Evolutionary conservation across 495 filamentous ascomycete genomes (phyloP).

Genomic region (Cercophora sp.): DNA sequence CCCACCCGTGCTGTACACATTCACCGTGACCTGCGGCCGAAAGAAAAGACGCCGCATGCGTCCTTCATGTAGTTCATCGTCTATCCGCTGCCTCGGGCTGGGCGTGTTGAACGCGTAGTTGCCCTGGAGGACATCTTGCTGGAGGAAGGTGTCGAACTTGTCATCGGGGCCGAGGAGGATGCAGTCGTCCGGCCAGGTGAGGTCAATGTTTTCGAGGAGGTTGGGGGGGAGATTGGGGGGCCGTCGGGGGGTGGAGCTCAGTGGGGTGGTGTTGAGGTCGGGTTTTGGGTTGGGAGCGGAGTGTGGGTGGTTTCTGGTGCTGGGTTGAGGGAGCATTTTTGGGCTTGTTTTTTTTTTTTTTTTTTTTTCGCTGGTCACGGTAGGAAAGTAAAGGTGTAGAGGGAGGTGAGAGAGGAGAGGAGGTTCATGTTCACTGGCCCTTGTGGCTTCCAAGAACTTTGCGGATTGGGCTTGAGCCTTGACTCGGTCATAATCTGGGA

Average conservation of each 20-base stretch:
- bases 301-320: neutral
- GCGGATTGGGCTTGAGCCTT: neutral
- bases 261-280: neutral
- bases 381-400: neutral
- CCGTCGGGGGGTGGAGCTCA: neutral
- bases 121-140: neutral
- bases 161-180: neutral
- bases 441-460: neutral
- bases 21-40: neutral
- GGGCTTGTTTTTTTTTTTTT: neutral
- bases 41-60: neutral
- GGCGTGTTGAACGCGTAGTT: neutral
- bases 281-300: neutral
- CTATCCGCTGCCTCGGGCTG: neutral
- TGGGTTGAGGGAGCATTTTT: neutral
- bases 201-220: neutral
- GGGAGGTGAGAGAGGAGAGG: neutral
- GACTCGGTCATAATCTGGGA: neutral
- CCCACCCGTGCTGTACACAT: neutral
- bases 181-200: neutral
- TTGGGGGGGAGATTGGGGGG: neutral
- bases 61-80: neutral
- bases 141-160: neutral
- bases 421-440: neutral
- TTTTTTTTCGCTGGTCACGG: neutral